phyloP scores from a whole-genome alignment of 495 filamentous ascomycete species.

The Hyaloscypha hepaticicola region DNA sequence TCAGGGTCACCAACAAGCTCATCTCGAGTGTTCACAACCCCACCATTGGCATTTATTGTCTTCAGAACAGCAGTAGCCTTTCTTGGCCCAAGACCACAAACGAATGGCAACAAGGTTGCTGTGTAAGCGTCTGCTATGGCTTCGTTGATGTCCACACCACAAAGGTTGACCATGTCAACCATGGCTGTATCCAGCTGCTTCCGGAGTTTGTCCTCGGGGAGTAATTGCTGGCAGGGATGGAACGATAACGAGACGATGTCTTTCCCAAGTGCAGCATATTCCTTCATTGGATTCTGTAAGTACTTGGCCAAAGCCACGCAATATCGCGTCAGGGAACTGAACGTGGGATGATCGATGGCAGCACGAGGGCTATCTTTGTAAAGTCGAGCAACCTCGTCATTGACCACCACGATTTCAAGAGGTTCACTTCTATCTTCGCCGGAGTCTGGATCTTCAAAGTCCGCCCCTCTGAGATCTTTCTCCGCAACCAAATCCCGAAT shows the following conservation, averaged over 20 bases:
- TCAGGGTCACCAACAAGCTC: conserved; percentile 86
- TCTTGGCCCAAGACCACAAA: conserved; percentile 89
- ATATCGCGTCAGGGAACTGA: conserved; percentile 76
- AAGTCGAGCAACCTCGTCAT: conserved; percentile 91
- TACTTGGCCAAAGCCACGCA: conserved; percentile 87
- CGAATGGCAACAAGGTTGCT: conserved; percentile 84
- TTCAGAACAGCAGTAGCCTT: conserved; percentile 88
- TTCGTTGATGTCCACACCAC: conserved; percentile 92
- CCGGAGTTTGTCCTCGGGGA: conserved; percentile 80
- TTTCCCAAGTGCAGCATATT: conserved; percentile 88
- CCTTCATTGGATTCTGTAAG: conserved; percentile 89
- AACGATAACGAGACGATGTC: conserved; percentile 85
- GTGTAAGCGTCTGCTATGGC: conserved; percentile 75
- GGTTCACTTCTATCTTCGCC: conserved; percentile 67
- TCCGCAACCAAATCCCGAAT: conserved; percentile 72
- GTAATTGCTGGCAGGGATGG: conserved; percentile 82
- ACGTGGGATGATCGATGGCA: conserved; percentile 73
- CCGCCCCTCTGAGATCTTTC: conserved; percentile 69
- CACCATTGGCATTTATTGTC: conserved; percentile 84
- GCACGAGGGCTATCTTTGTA: conserved; percentile 89
- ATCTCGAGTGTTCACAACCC: conserved; percentile 73
- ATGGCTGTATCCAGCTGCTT: conserved; percentile 88
- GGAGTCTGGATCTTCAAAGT: conserved; percentile 62
- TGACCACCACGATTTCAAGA: conserved; percentile 86
- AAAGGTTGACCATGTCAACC: conserved; percentile 97